Percentiles rank a stretch among this genome's conserved stretches.
Conservation (phyloP, 2,329 filamentous ascomycete genomes). For the Curvularia spicifera region DNA sequence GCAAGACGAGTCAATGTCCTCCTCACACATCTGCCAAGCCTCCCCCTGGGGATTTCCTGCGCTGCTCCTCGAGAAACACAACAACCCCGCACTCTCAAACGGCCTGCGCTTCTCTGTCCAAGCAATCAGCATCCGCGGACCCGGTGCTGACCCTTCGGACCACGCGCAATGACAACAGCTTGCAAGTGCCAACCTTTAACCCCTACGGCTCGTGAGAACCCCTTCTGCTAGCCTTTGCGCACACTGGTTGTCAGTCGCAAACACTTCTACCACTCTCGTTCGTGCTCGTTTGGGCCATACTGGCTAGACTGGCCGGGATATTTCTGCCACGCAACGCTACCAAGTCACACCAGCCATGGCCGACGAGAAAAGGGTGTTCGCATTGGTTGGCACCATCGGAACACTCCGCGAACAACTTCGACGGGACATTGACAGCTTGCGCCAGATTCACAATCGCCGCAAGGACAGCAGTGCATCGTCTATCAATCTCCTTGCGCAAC, state of each 20-base stretch:
- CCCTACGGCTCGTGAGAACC: slow-evolving; percentile 5
- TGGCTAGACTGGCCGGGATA: slow-evolving; percentile 11
- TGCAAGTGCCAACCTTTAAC: slow-evolving; percentile 20
- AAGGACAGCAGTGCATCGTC: slow-evolving; percentile 38
- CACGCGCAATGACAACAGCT: slow-evolving; percentile 11
- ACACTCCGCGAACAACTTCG: slow-evolving; percentile 42
- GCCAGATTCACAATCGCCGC: slow-evolving; percentile 46
- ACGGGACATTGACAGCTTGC: slow-evolving; percentile 41
- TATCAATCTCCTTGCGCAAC: slow-evolving; percentile 48
- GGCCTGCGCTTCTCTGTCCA: slow-evolving; percentile 9
- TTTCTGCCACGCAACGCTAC: slow-evolving; percentile 32
- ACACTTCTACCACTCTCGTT: slow-evolving; percentile 2
- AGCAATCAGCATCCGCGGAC: slow-evolving; percentile 9
- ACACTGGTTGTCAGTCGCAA: slow-evolving; percentile 9
- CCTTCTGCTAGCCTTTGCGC: slow-evolving; percentile 11
- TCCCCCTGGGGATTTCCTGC: slow-evolving; percentile 4
- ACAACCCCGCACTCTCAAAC: slow-evolving; percentile 5
- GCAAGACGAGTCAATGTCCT: slow-evolving; percentile 1
- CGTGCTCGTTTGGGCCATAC: slow-evolving; percentile 11
- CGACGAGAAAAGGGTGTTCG: slow-evolving; percentile 40
- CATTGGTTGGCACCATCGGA: slow-evolving; percentile 37
- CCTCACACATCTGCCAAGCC: neutral
- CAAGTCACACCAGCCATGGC: slow-evolving; percentile 16
- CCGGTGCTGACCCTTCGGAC: slow-evolving; percentile 5
- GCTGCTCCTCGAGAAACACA: slow-evolving; percentile 1